Percentiles rank a stretch among this genome's conserved stretches.
Conservation (phyloP, 805 yeast species). For the Cyberlindnera xishuangbannaensis region DNA sequence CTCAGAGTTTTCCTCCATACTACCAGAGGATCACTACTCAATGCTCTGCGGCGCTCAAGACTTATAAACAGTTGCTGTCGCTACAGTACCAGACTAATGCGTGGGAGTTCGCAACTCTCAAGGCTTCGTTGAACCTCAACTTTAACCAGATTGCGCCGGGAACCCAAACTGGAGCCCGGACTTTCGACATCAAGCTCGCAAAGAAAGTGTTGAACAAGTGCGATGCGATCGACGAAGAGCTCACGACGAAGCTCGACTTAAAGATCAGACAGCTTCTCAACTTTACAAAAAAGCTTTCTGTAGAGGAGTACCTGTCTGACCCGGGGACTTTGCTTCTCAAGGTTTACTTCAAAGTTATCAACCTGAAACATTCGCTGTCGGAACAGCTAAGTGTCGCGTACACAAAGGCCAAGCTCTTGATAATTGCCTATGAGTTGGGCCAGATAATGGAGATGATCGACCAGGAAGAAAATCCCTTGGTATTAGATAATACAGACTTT, state of each 20-base stretch:
- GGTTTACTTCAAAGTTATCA: conserved; percentile 32
- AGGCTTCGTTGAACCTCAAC: conserved; percentile 24
- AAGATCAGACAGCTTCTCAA: conserved; percentile 40
- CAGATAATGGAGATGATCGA: conserved; percentile 28
- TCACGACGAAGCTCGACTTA: conserved; percentile 39
- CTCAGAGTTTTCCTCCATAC: conserved; percentile 9
- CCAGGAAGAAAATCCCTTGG: conserved; percentile 16
- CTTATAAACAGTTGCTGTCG: conserved; percentile 25
- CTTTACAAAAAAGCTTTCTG: conserved; percentile 27
- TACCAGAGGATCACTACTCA: conserved; percentile 18
- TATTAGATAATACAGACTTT: conserved; percentile 28
- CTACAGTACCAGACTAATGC: conserved; percentile 25
- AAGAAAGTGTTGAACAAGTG: conserved; percentile 47
- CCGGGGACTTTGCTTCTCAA: conserved; percentile 22
- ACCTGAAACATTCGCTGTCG: conserved; percentile 43
- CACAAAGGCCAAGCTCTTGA: conserved; percentile 58
- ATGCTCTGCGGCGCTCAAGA: conserved; percentile 24
- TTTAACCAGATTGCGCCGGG: conserved; percentile 17
- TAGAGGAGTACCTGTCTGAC: conserved; percentile 20
- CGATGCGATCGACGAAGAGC: conserved; percentile 35
- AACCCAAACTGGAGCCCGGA: no score
- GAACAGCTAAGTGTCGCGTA: conserved; percentile 53
- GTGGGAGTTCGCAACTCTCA: conserved; percentile 29
- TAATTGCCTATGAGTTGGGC: conserved; percentile 59
- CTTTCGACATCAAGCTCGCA: conserved; percentile 49